Conservation (phyloP, 306 rosid species). For the Trichosanthes truncata region DNA sequence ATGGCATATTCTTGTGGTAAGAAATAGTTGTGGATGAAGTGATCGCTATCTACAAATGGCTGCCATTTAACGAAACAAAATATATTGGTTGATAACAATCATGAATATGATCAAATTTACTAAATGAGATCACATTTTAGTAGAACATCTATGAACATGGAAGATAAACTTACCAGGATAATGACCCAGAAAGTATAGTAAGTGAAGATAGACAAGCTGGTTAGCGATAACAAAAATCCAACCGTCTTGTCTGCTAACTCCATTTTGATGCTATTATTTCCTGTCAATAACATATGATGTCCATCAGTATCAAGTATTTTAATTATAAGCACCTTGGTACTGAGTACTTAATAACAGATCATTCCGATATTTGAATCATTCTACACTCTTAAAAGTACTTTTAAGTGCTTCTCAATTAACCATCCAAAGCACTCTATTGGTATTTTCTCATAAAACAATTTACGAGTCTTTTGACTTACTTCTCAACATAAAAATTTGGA, state of each 20-base stretch:
- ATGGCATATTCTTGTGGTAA: conserved; percentile 88
- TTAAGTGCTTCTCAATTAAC: not conserved
- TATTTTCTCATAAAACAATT: not conserved
- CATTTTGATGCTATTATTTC: conserved; percentile 37
- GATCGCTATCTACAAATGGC: conserved; percentile 94
- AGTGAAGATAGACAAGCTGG: conserved; percentile 72
- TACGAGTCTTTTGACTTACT: not conserved
- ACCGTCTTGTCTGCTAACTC: conserved; percentile 78
- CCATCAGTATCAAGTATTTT: not conserved
- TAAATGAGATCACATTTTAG: not conserved
- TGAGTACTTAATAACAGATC: not conserved
- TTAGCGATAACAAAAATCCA: conserved; percentile 62
- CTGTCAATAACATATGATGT: conserved; percentile 21
- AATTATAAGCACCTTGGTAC: not conserved
- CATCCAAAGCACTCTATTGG: not conserved
- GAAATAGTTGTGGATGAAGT: conserved; percentile 77
- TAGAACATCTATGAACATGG: conserved; percentile 1
- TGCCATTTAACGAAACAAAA: conserved; percentile 24
- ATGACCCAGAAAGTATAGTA: conserved; percentile 93
- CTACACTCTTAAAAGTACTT: not conserved
- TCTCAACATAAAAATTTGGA: not conserved
- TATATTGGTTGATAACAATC: not conserved
- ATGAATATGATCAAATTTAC: not conserved
- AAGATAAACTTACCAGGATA: conserved; percentile 57
- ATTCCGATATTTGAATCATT: not conserved